A percentile compares a stretch with the other conserved stretches of the same genome.
These are phyloP conservation scores for Mycocentrospora acerina DNA, from an alignment of 2,329 filamentous ascomycete genomes.

Conservation along the genomic window DNA sequence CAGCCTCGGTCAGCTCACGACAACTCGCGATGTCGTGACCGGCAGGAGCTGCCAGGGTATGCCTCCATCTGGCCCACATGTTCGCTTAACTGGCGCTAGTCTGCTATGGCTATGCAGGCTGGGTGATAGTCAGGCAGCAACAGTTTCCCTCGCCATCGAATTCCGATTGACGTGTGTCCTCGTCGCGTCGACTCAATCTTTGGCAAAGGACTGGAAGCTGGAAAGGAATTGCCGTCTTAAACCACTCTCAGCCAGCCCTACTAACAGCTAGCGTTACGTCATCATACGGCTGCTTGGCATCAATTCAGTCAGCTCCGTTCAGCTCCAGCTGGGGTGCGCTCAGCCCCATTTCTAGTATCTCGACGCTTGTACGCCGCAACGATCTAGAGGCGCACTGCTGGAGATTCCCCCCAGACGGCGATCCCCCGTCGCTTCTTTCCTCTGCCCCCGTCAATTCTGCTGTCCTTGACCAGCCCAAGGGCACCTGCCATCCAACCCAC, in stretches of 20 bases:
- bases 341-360: constrained; percentile 22
- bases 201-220: too few relatives aligned
- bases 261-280: constrained; percentile 22
- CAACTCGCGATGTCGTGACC: constrained; percentile 5
- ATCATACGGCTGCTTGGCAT: constrained; percentile 24
- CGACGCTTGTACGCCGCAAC: constrained; percentile 1
- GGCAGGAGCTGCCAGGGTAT: constrained; percentile 4
- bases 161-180: too few relatives aligned
- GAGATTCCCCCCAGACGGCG: constrained; percentile 1
- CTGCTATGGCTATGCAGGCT: constrained; percentile 3
- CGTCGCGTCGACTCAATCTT: too few relatives aligned
- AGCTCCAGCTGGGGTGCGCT: constrained; percentile 3
- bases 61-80: constrained; percentile 5
- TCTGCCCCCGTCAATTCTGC: constrained; percentile 5
- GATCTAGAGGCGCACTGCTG: neutral
- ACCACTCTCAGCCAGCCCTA: constrained; percentile 4
- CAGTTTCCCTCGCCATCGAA: too few relatives aligned
- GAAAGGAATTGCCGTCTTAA: neutral
- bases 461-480: constrained; percentile 8
- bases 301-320: constrained; percentile 8
- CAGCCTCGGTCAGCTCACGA: constrained; percentile 4
- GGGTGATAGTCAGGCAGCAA: too few relatives aligned
- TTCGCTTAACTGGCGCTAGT: constrained; percentile 8
- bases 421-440: constrained; percentile 2
- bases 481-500: constrained; percentile 10